These are phyloP conservation scores for Heterobasidion occidentale DNA, from an alignment of 1,284 basidiomycete genomes.

Conservation along the genomic window DNA sequence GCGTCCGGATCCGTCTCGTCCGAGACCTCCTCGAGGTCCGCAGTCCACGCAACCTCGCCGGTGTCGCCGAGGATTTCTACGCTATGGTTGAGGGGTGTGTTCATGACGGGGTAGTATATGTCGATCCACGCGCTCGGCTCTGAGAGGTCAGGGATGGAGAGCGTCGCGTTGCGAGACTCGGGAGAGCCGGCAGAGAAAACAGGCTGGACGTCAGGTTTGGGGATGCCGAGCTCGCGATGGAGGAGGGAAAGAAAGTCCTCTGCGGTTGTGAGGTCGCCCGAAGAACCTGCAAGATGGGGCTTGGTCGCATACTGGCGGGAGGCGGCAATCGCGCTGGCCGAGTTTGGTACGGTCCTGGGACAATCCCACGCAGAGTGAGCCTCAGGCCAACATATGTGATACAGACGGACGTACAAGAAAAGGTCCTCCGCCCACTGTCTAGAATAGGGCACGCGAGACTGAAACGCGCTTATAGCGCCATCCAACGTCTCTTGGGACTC, in stretches of 20 bases:
- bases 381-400: not conserved
- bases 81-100: conserved; percentile 60
- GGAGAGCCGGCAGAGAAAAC: conserved; percentile 60
- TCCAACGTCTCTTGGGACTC: not conserved
- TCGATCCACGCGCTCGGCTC: conserved; percentile 71
- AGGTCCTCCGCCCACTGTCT: conserved; percentile 12
- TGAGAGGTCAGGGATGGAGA: conserved; percentile 36
- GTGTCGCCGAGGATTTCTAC: conserved; percentile 52
- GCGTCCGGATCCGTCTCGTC: conserved; percentile 59
- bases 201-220: conserved; percentile 33
- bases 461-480: conserved; percentile 6
- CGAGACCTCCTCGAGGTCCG: conserved; percentile 62
- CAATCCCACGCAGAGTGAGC: not conserved
- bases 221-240: conserved; percentile 51
- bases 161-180: conserved; percentile 57
- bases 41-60: conserved; percentile 58
- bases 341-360: conserved; percentile 47
- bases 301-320: conserved; percentile 57
- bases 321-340: conserved; percentile 43
- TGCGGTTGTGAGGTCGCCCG: conserved; percentile 58
- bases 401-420: conserved; percentile 12
- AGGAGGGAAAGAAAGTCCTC: conserved; percentile 55
- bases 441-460: conserved; percentile 1
- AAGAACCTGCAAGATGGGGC: conserved; percentile 68
- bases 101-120: conserved; percentile 77